Conservation (phyloP, 345 rosid genomes). For the Ailanthus altissimus region DNA sequence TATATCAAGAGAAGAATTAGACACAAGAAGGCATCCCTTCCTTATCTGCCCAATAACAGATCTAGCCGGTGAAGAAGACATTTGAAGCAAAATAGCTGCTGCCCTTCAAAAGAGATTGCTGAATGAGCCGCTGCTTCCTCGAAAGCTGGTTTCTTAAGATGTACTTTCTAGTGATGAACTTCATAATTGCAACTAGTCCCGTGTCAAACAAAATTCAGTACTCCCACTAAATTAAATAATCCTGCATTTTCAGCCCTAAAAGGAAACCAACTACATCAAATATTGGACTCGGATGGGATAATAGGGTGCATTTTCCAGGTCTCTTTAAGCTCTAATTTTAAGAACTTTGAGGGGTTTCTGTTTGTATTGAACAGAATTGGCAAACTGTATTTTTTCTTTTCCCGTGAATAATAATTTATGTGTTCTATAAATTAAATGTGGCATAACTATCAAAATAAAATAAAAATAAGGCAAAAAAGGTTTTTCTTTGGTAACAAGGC, state of each 20-base stretch:
- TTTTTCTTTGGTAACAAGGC: neutral
- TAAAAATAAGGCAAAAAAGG: neutral
- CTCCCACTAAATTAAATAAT: neutral
- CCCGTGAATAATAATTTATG: neutral
- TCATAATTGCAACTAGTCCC: neutral
- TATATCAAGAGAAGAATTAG: no score
- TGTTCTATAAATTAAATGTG: neutral
- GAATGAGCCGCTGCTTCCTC: neutral
- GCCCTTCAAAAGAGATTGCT: neutral
- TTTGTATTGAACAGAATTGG: neutral
- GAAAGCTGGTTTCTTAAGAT: no score
- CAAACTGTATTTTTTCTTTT: neutral
- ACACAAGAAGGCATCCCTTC: no score
- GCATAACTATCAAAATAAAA: no score
- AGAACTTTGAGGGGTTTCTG: neutral
- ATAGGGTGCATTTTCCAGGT: neutral
- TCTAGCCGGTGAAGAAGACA: no score
- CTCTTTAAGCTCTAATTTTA: neutral
- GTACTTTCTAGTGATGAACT: neutral
- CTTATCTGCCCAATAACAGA: no score
- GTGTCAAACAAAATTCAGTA: neutral
- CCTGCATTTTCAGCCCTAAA: neutral
- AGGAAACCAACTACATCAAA: neutral
- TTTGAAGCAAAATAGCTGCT: no score
- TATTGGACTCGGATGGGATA: neutral